Conservation (phyloP, 78 protist species). For the Cavenderia fasciculata region DNA sequence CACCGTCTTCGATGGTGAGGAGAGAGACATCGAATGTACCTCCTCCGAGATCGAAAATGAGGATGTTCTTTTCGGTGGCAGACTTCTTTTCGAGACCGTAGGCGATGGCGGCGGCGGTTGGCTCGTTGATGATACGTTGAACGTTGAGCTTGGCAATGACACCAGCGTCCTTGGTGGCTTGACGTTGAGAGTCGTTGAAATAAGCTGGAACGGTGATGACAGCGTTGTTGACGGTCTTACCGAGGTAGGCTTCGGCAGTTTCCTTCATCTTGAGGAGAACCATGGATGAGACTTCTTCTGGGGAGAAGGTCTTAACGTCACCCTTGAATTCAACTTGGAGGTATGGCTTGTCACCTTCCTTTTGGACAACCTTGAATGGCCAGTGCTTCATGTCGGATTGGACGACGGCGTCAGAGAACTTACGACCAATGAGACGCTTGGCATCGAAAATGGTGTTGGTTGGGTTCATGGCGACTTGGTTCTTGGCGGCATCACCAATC, state of each 20-base stretch:
- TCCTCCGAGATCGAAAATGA: conserved; percentile 99
- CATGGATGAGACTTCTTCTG: conserved; percentile 99
- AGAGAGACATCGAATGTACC: conserved; percentile 98
- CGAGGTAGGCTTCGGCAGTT: conserved; percentile 98
- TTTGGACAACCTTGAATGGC: conserved; percentile 95
- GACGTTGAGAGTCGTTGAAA: conserved; percentile 98
- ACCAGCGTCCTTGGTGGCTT: conserved; percentile 99
- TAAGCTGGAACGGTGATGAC: conserved; percentile 99
- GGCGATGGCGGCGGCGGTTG: conserved; percentile 99
- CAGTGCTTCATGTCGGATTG: conserved; percentile 96
- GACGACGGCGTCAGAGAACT: conserved; percentile 92
- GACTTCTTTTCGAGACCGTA: conserved; percentile 97
- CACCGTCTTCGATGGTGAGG: conserved; percentile 95
- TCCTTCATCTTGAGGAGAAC: conserved; percentile 96
- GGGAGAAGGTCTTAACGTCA: conserved; percentile 89
- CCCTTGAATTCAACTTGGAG: conserved; percentile 93
- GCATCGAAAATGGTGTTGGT: conserved; percentile 97
- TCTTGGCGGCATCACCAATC: conserved; percentile 97
- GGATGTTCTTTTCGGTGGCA: conserved; percentile 88
- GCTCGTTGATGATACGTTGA: conserved; percentile 98
- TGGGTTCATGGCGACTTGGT: conserved; percentile 96
- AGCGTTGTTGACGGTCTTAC: conserved; percentile 90
- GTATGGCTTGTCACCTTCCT: conserved; percentile 92
- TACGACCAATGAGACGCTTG: conserved; percentile 98
- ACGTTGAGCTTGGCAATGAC: conserved; percentile 96